Conservation (phyloP, 805 yeast species). For the Saccharomycopsis fermentans region DNA sequence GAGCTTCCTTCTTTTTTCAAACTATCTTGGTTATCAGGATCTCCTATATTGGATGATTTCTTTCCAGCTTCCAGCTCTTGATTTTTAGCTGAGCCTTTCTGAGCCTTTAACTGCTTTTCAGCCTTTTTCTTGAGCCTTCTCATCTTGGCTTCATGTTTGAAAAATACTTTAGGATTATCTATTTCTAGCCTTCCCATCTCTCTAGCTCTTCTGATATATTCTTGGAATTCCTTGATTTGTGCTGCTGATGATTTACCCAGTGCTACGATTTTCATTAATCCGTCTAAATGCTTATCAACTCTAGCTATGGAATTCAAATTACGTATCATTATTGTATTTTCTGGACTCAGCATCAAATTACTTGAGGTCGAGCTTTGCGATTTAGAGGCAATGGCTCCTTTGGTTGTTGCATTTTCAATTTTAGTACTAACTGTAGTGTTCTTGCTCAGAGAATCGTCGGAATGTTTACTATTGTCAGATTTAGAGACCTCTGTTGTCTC, state of each 20-base stretch:
- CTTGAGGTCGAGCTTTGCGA: constrained; percentile 21
- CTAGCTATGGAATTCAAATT: constrained; percentile 78
- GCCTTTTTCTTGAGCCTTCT: constrained; percentile 17
- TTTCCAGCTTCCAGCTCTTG: constrained; percentile 4
- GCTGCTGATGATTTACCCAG: constrained; percentile 63
- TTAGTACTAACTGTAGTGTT: no score
- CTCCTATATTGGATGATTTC: not conserved
- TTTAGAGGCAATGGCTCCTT: not conserved
- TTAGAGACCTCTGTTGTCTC: no score
- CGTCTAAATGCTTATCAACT: constrained; percentile 53
- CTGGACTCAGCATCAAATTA: constrained; percentile 42
- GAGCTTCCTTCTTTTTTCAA: not conserved
- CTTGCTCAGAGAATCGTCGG: no score
- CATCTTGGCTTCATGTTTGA: constrained; percentile 18
- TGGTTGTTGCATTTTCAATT: no score
- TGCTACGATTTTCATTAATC: constrained; percentile 79
- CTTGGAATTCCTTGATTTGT: constrained; percentile 72
- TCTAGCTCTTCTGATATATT: constrained; percentile 67
- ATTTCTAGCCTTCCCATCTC: constrained; percentile 43
- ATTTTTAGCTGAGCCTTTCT: constrained; percentile 20
- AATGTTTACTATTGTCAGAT: no score
- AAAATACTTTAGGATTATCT: constrained; percentile 16
- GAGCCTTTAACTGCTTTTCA: constrained; percentile 14
- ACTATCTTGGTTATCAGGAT: not conserved
- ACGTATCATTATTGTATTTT: constrained; percentile 72